Percentiles rank a stretch among this genome's conserved stretches.
Evolutionary conservation across 129 eudicot genomes (phyloP).

Genomic region (Flaveria bidentis): DNA sequence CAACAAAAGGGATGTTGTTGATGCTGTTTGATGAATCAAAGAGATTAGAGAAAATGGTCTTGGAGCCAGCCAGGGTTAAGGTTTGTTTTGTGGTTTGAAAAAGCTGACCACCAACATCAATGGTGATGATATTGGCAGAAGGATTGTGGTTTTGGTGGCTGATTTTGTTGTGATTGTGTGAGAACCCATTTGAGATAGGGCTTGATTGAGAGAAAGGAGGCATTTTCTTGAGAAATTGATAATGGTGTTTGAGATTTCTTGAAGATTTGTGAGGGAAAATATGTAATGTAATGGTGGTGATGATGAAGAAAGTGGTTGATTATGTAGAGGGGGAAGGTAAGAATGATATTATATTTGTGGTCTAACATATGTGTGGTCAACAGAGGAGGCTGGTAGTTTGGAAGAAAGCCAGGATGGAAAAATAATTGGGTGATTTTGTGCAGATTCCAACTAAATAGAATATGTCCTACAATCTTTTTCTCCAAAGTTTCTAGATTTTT

Average conservation of each 20-base stretch:
- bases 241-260: constrained; percentile 14
- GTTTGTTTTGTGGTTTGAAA: constrained; percentile 91
- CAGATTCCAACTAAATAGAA: constrained; percentile 8
- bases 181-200: constrained; percentile 44
- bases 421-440: constrained; percentile 29
- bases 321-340: constrained; percentile 29
- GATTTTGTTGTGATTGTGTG: constrained; percentile 25
- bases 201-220: constrained; percentile 59
- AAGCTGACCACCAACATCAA: constrained; percentile 88
- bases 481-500: too few relatives aligned
- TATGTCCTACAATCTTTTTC: neutral
- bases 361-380: constrained; percentile 26
- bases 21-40: constrained; percentile 33
- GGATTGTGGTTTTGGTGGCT: constrained; percentile 18
- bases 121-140: constrained; percentile 52
- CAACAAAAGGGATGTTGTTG: constrained; percentile 53
- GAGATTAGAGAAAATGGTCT: constrained; percentile 58
- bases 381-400: constrained; percentile 38
- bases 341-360: constrained; percentile 13
- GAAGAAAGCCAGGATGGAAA: constrained; percentile 34
- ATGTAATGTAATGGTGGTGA: constrained; percentile 19
- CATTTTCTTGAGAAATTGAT: constrained; percentile 43
- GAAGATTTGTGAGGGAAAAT: constrained; percentile 19
- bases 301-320: constrained; percentile 16
- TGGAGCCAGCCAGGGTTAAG: constrained; percentile 67